These are phyloP conservation scores for Hawksworthiomyces lignivorus DNA, from an alignment of 2,329 filamentous ascomycete species.

Conservation along the genomic window DNA sequence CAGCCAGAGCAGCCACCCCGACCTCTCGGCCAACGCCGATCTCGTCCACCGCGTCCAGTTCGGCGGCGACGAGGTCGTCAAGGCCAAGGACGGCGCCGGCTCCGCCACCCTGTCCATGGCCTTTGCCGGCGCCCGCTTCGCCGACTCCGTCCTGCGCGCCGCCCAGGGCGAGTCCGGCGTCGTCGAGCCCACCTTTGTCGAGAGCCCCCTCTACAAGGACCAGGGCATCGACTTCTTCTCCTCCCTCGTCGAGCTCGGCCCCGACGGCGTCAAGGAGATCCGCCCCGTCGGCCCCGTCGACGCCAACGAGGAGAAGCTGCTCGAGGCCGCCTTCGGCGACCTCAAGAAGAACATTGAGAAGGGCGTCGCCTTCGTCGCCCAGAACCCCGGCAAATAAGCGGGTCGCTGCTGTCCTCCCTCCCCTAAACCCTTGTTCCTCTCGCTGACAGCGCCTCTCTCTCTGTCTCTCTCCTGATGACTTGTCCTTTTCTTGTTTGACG, in stretches of 20 bases:
- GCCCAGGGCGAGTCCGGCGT: constrained; percentile 90
- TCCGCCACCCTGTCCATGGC: constrained; percentile 98
- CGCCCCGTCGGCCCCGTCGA: constrained; percentile 78
- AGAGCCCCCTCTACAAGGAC: constrained; percentile 97
- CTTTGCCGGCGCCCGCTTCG: constrained; percentile 78
- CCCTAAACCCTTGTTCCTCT: too few species aligned
- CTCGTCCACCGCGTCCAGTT: constrained; percentile 96
- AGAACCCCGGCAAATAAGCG: constrained; percentile 56
- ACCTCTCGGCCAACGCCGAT: constrained; percentile 68
- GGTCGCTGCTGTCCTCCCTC: too few species aligned
- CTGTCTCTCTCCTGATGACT: too few species aligned
- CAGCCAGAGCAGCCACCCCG: constrained; percentile 82
- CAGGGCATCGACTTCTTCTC: constrained; percentile 97
- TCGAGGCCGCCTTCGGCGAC: constrained; percentile 77
- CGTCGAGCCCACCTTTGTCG: constrained; percentile 92
- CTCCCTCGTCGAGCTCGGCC: constrained; percentile 90
- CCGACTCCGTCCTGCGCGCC: constrained; percentile 89
- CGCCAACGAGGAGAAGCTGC: constrained; percentile 77
- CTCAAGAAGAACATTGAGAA: constrained; percentile 95
- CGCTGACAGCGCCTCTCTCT: too few species aligned
- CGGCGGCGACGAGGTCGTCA: constrained; percentile 96
- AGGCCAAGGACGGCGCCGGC: constrained; percentile 97
- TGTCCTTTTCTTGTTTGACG: too few species aligned
- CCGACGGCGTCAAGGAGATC: constrained; percentile 93
- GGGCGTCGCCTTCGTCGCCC: constrained; percentile 58